phyloP scores from a whole-genome alignment of 441 rosid species.

The Erysimum pusillum region DNA sequence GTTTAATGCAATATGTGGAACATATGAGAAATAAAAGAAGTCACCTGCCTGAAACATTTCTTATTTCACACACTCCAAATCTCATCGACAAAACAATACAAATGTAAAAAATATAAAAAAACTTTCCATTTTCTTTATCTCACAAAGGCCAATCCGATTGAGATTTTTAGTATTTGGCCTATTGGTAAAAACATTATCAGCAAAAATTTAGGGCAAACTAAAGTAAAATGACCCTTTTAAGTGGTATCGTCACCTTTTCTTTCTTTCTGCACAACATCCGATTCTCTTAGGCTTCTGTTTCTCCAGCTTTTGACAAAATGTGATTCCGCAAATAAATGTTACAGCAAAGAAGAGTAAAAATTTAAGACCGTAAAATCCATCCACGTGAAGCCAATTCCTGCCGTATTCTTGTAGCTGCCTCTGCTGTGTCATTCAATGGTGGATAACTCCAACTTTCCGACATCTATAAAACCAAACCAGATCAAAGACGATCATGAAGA shows the following conservation, averaged over 20 bases:
- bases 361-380: slow-evolving; percentile 74
- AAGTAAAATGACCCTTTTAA: slow-evolving; percentile 28
- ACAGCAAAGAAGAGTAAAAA: slow-evolving; percentile 44
- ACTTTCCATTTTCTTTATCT: neutral
- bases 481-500: neutral
- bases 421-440: slow-evolving; percentile 87
- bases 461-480: slow-evolving; percentile 58
- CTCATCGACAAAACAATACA: slow-evolving; percentile 23
- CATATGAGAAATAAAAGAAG: neutral
- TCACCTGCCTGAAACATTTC: slow-evolving; percentile 4
- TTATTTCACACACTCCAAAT: slow-evolving; percentile 20
- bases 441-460: slow-evolving; percentile 96
- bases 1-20: neutral
- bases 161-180: slow-evolving; percentile 15
- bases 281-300: slow-evolving; percentile 28
- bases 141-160: neutral
- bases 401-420: slow-evolving; percentile 76
- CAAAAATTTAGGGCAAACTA: slow-evolving; percentile 33
- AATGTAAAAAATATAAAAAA: neutral
- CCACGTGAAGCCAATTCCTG: slow-evolving; percentile 80
- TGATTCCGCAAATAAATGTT: slow-evolving; percentile 39
- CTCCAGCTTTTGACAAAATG: slow-evolving; percentile 29
- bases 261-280: slow-evolving; percentile 44
- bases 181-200: slow-evolving; percentile 13
- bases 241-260: slow-evolving; percentile 29